phyloP scores from a whole-genome alignment of 176 grass and related monocot genomes.

The Eleusine indica region DNA sequence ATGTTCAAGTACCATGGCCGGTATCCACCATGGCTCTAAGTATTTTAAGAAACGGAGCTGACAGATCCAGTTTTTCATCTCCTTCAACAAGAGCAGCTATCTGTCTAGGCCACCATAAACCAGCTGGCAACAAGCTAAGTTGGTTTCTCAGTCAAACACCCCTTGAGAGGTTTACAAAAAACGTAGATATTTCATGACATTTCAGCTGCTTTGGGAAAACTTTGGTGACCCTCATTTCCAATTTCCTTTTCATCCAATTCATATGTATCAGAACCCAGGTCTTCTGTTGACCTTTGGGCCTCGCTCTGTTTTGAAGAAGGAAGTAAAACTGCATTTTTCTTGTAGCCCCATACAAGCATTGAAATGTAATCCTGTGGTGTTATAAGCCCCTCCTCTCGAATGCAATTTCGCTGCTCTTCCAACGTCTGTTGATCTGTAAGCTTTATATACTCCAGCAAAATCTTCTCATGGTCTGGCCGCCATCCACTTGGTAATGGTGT shows the following conservation, averaged over 20 bases:
- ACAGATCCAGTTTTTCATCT: slow-evolving; percentile 10
- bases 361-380: slow-evolving; percentile 89
- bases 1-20: not conserved
- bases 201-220: slow-evolving; percentile 44
- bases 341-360: slow-evolving; percentile 96
- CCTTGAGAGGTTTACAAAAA: slow-evolving; percentile 11
- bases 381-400: slow-evolving; percentile 88
- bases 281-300: slow-evolving; percentile 48
- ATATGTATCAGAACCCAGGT: slow-evolving; percentile 52
- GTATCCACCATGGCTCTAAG: not conserved
- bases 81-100: not conserved
- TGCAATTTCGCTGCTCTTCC: slow-evolving; percentile 60
- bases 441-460: slow-evolving; percentile 89
- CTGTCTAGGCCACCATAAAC: slow-evolving; percentile 3
- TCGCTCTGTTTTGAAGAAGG: slow-evolving; percentile 50
- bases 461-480: slow-evolving; percentile 81
- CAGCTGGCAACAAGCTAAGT: slow-evolving; percentile 15
- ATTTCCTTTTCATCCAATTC: slow-evolving; percentile 41
- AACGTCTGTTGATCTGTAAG: slow-evolving; percentile 71
- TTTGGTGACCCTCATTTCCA: slow-evolving; percentile 24
- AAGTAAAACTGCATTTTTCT: slow-evolving; percentile 78
- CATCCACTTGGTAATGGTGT: slow-evolving; percentile 70
- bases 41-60: slow-evolving; percentile 16
- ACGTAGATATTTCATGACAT: slow-evolving; percentile 35
- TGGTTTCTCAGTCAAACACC: slow-evolving; percentile 3